Conservation (phyloP, 1,284 basidiomycete genomes). For the Mycosarcoma mackinlayi region DNA sequence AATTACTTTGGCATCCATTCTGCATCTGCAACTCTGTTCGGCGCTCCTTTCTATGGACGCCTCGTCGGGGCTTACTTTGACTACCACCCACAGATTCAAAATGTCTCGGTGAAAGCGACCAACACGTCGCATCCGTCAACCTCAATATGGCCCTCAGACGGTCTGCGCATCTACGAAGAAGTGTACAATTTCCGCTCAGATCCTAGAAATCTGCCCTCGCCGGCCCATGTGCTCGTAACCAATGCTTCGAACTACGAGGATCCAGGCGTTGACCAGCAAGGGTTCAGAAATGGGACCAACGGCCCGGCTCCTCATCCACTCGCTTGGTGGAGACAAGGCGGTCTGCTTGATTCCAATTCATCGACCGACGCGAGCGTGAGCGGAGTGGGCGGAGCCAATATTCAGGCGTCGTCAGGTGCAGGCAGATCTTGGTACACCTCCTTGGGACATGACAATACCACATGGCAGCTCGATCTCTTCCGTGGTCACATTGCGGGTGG, state of each 20-base stretch:
- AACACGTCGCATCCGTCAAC: slow-evolving; percentile 41
- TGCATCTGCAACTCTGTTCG: slow-evolving; percentile 77
- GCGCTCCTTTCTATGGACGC: slow-evolving; percentile 75
- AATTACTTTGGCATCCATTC: slow-evolving; percentile 79
- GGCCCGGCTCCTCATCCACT: slow-evolving; percentile 72
- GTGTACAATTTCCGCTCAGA: slow-evolving; percentile 83
- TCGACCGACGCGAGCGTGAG: slow-evolving; percentile 29
- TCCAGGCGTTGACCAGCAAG: slow-evolving; percentile 66
- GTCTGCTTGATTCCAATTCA: slow-evolving; percentile 60
- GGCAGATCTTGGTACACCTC: slow-evolving; percentile 86
- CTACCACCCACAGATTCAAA: slow-evolving; percentile 78
- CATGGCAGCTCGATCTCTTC: slow-evolving; percentile 75
- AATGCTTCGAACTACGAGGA: slow-evolving; percentile 47
- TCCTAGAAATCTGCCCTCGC: slow-evolving; percentile 72
- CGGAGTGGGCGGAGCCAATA: slow-evolving; percentile 41
- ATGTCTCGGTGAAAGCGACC: slow-evolving; percentile 65
- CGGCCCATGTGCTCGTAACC: slow-evolving; percentile 51
- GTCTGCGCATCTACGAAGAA: slow-evolving; percentile 49
- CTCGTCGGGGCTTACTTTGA: slow-evolving; percentile 77
- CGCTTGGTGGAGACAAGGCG: slow-evolving; percentile 83
- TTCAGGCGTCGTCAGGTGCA: slow-evolving; percentile 67
- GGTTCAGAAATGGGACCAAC: slow-evolving; percentile 74
- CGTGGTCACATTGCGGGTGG: slow-evolving; percentile 79
- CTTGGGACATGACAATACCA: slow-evolving; percentile 79
- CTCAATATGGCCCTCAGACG: slow-evolving; percentile 28